Evolutionary conservation across 192 early-diverging fungal genomes (phyloP).

Genomic region (Coemansia sp.): DNA sequence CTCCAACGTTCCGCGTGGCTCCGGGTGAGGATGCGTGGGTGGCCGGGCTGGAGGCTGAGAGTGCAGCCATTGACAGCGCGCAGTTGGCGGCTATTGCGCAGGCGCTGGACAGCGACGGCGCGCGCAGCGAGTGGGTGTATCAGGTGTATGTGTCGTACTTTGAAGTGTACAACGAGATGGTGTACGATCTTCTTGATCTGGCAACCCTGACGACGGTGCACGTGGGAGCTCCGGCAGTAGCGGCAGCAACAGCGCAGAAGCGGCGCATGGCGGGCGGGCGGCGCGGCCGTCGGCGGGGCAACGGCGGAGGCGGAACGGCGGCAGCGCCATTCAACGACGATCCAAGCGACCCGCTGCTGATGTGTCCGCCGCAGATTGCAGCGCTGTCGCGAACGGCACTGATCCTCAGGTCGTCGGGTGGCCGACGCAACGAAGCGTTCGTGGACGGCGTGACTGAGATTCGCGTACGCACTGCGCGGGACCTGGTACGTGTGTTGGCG

Average conservation of each 20-base stretch:
- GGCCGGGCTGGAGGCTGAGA: slow-evolving; percentile 8
- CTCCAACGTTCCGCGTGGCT: slow-evolving; percentile 34
- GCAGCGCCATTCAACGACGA: slow-evolving; percentile 10
- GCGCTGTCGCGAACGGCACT: slow-evolving; percentile 25
- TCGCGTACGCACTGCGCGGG: slow-evolving; percentile 56
- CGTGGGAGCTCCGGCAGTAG: slow-evolving; percentile 4
- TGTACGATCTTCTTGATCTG: slow-evolving; percentile 79
- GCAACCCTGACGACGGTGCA: slow-evolving; percentile 48
- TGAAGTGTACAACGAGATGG: slow-evolving; percentile 86
- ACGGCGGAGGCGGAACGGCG: not conserved
- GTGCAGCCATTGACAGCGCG: not conserved
- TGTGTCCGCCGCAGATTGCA: slow-evolving; percentile 35
- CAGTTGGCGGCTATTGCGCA: slow-evolving; percentile 17
- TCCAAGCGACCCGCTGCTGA: slow-evolving; percentile 20
- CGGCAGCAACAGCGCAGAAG: not conserved
- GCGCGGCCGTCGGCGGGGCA: not conserved
- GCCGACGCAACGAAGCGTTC: slow-evolving; percentile 56
- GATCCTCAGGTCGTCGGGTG: slow-evolving; percentile 40
- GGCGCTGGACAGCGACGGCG: slow-evolving; percentile 18
- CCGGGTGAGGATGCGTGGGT: slow-evolving; percentile 53
- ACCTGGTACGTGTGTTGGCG: slow-evolving; percentile 60
- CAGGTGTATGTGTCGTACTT: slow-evolving; percentile 85
- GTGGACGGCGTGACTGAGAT: slow-evolving; percentile 65
- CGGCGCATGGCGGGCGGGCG: not conserved
- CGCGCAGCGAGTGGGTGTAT: slow-evolving; percentile 63